phyloP scores from a whole-genome alignment of 768 basidiomycete genomes.

The Leccinum boreale region DNA sequence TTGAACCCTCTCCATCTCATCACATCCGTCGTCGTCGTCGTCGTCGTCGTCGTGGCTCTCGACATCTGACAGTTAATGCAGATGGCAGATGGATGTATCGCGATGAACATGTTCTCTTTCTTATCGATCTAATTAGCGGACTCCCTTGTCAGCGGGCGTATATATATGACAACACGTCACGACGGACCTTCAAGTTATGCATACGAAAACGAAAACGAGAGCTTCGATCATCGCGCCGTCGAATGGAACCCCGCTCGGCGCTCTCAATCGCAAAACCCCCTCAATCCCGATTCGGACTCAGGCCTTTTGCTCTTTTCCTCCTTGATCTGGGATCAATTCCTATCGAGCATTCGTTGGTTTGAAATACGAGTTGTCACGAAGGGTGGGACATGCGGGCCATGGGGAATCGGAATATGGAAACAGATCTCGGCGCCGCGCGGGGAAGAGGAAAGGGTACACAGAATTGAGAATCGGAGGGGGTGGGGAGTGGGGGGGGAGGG shows the following conservation, averaged over 20 bases:
- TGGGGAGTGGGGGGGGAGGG: not conserved
- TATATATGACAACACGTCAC: not conserved
- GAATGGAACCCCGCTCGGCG: not conserved
- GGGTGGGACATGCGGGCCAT: not conserved
- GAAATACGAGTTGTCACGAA: not conserved
- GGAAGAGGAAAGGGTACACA: not conserved
- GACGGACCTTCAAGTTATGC: not conserved
- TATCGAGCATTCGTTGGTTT: not conserved
- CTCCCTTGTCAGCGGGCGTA: not conserved
- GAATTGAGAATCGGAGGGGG: not conserved
- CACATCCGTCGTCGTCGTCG: not conserved
- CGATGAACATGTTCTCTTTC: not conserved
- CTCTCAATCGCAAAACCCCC: constrained; percentile 13
- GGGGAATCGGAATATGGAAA: not conserved
- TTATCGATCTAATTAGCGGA: not conserved
- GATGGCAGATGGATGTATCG: not conserved
- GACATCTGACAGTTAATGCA: not conserved
- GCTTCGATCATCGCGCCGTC: not conserved
- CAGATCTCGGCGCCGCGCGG: not conserved
- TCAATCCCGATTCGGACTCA: not conserved
- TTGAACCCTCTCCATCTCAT: not conserved
- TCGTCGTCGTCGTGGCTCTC: not conserved
- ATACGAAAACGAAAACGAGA: not conserved
- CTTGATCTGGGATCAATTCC: not conserved
- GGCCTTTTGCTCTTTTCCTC: not conserved